Conservation (phyloP, 305 asterid genomes). For the Nicotiana rustica region DNA sequence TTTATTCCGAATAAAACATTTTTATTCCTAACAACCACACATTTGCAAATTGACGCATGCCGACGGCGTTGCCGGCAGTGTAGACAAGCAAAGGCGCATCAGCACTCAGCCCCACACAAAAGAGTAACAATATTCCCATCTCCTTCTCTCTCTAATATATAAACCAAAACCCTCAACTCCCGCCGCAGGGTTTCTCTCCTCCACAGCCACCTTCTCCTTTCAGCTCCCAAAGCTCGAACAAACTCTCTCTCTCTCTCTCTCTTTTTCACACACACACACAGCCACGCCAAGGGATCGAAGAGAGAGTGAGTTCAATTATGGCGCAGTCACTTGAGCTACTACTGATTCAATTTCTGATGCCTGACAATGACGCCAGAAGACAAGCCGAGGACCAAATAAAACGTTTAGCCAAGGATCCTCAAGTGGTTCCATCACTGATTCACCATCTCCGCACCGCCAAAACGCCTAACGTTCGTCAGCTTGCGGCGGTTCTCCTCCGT, state of each 20-base stretch:
- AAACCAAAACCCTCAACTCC: constrained; percentile 32
- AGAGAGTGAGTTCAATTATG: constrained; percentile 50
- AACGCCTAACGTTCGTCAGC: constrained; percentile 98
- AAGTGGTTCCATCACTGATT: constrained; percentile 87
- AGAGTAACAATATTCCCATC: constrained; percentile 15
- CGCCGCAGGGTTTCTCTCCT: constrained; percentile 47
- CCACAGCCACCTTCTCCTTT: constrained; percentile 51
- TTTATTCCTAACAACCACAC: too few relatives aligned
- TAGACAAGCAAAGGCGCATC: constrained; percentile 32
- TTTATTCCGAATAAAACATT: background rate
- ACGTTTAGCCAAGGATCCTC: constrained; percentile 94
- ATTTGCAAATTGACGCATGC: constrained; percentile 40
- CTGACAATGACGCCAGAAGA: constrained; percentile 95
- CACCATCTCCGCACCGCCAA: constrained; percentile 99
- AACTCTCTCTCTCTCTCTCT: background rate
- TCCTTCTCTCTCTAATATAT: background rate
- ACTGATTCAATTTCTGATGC: constrained; percentile 93
- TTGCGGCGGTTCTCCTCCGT: constrained; percentile 95
- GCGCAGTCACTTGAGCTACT: constrained; percentile 97
- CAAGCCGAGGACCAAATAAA: constrained; percentile 99
- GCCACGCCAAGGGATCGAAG: background rate
- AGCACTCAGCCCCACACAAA: constrained; percentile 27
- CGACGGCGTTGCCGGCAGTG: constrained; percentile 36
- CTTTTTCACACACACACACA: constrained; percentile 30
- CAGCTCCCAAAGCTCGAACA: constrained; percentile 39